Percentiles rank a stretch among this genome's conserved stretches.
phyloP scores from a whole-genome alignment of 129 eudicot genomes.

The Rutidosis leptorrhynchoides region DNA sequence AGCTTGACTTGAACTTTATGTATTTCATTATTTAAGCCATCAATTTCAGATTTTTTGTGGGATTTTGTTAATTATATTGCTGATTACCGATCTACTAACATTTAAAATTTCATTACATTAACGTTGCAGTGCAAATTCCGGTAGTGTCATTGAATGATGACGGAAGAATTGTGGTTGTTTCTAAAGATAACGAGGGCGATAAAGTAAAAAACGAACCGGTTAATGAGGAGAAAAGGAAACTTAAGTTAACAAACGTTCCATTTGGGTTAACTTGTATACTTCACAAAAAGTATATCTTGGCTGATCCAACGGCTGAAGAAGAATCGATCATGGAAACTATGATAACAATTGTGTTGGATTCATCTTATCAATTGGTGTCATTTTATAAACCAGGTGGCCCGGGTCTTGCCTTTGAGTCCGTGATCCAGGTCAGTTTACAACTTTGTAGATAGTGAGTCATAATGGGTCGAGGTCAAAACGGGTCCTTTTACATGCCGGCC shows the following conservation, averaged over 20 bases:
- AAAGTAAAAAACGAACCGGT: constrained; percentile 61
- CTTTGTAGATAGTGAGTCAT: not conserved
- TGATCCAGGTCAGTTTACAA: constrained; percentile 54
- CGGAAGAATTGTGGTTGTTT: constrained; percentile 67
- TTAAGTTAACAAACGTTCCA: constrained; percentile 51
- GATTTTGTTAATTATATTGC: not conserved
- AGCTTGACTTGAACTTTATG: not conserved
- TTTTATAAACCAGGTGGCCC: constrained; percentile 92
- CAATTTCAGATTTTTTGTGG: not conserved
- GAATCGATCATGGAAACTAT: constrained; percentile 83
- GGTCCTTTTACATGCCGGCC: not conserved
- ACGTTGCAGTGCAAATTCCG: constrained; percentile 76
- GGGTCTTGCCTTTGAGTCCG: constrained; percentile 57
- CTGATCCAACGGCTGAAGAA: constrained; percentile 94
- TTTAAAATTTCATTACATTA: not conserved
- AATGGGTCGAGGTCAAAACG: not conserved
- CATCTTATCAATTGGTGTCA: constrained; percentile 73
- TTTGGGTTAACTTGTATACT: constrained; percentile 71
- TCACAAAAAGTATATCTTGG: constrained; percentile 78
- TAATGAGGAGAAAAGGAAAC: constrained; percentile 74
- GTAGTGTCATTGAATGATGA: constrained; percentile 87
- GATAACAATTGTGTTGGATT: constrained; percentile 70
- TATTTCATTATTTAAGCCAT: not conserved
- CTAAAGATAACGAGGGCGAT: constrained; percentile 52
- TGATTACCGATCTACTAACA: not conserved